These are phyloP conservation scores for Amborella trichopoda DNA, from an alignment of 164 flowering plant species.

Conservation along the genomic window DNA sequence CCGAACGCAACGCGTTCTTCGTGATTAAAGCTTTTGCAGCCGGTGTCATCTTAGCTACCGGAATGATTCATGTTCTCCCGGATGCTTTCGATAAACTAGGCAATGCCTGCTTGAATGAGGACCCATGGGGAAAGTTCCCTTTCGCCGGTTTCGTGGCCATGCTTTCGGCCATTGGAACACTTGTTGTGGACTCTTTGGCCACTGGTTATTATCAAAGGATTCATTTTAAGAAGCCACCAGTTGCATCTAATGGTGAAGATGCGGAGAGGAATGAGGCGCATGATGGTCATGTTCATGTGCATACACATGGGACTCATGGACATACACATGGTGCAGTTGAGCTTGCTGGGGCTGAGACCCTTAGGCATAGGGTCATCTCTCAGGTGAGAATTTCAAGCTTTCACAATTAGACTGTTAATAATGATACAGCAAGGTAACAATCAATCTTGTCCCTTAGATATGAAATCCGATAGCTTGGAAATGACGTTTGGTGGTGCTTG, in stretches of 20 bases:
- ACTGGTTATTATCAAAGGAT: conserved; percentile 14
- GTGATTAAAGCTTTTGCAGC: conserved; percentile 35
- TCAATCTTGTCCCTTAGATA: too few species aligned
- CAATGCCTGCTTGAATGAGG: conserved; percentile 16
- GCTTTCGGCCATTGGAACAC: conserved; percentile 22
- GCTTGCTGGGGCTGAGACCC: conserved; percentile 4
- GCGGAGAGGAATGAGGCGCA: conserved; percentile 13
- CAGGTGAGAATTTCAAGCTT: conserved; percentile 9
- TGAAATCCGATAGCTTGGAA: not conserved
- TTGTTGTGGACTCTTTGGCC: conserved; percentile 21
- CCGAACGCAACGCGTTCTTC: conserved; percentile 21
- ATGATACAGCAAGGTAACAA: not conserved
- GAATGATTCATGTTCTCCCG: conserved; percentile 26
- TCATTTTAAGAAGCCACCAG: conserved; percentile 9
- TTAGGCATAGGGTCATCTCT: conserved; percentile 18
- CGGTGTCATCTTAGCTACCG: conserved; percentile 35
- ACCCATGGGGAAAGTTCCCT: conserved; percentile 21
- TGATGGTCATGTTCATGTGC: conserved; percentile 15
- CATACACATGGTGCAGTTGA: conserved; percentile 24
- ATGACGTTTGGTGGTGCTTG: not conserved
- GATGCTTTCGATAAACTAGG: conserved; percentile 28
- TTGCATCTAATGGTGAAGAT: not conserved
- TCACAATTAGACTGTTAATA: not conserved
- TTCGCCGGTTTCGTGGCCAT: conserved; percentile 23
- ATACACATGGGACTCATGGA: conserved; percentile 21